These are phyloP conservation scores for Aegilops bicornis DNA, from an alignment of 176 grass and related monocot genomes.

Conservation along the genomic window DNA sequence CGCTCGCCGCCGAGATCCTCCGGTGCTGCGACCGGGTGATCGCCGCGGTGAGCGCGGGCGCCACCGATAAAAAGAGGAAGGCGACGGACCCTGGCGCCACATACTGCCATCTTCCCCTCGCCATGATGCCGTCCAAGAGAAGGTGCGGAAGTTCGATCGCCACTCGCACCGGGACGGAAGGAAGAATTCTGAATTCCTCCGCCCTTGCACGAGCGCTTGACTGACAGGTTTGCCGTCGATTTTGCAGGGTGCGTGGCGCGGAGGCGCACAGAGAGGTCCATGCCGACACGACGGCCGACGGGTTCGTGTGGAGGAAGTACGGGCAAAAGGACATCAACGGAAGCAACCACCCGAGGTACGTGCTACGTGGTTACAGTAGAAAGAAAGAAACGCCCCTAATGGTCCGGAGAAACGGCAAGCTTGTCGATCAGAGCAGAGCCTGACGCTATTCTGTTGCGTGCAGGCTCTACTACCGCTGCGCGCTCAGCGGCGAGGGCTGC, in stretches of 20 bases:
- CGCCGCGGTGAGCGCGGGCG: neutral
- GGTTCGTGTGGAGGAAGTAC: constrained; percentile 79
- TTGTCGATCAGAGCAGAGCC: neutral
- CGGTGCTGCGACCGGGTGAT: constrained; percentile 47
- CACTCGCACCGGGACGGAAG: too few relatives aligned
- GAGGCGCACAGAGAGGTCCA: constrained; percentile 18
- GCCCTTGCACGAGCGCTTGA: neutral
- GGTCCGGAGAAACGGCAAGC: too few relatives aligned
- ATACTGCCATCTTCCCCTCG: neutral
- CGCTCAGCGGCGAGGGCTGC: constrained; percentile 48
- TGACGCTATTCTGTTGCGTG: neutral
- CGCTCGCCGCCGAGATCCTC: constrained; percentile 46
- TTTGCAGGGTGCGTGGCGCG: constrained; percentile 33
- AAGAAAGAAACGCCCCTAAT: too few relatives aligned
- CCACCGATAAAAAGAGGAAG: constrained; percentile 31
- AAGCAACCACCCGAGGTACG: constrained; percentile 41
- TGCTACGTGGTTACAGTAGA: too few relatives aligned
- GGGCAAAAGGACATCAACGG: constrained; percentile 70
- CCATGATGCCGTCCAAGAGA: neutral
- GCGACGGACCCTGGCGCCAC: neutral
- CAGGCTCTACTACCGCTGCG: constrained; percentile 71
- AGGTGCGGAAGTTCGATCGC: neutral
- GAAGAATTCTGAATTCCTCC: neutral
- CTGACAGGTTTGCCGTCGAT: neutral
- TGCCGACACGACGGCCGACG: constrained; percentile 35